Evolutionary conservation across 2,329 filamentous ascomycete genomes (phyloP).

Genomic region (Aspergillus japonicus): DNA sequence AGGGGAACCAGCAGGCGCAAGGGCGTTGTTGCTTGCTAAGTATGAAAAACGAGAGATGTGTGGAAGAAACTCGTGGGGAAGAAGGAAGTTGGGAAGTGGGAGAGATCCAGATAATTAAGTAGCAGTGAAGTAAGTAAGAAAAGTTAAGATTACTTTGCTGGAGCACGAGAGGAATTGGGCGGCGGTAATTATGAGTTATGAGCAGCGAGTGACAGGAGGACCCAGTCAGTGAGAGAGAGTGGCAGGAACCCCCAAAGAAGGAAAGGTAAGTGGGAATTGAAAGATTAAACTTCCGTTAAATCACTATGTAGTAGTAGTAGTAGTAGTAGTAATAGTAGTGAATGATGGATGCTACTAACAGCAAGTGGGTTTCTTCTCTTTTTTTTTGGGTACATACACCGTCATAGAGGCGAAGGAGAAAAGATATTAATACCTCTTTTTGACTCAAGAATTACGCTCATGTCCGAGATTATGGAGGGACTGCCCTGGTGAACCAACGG

Average conservation of each 20-base stretch:
- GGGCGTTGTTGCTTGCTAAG: background rate
- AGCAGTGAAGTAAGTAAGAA: slow-evolving; percentile 6
- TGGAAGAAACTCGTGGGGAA: background rate
- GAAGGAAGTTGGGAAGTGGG: background rate
- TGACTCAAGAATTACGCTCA: slow-evolving; percentile 1
- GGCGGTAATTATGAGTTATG: background rate
- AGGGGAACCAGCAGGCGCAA: background rate
- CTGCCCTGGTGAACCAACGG: slow-evolving; percentile 1
- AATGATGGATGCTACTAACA: slow-evolving; percentile 2
- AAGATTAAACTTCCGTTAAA: slow-evolving; percentile 8
- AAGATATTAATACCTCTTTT: slow-evolving; percentile 14
- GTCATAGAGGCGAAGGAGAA: slow-evolving; percentile 3
- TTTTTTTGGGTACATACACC: background rate
- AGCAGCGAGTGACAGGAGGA: background rate
- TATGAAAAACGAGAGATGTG: slow-evolving; percentile 2
- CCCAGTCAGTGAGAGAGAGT: too few relatives aligned
- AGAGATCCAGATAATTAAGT: slow-evolving; percentile 9
- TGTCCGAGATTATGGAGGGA: slow-evolving; percentile 1
- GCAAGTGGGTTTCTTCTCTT: background rate
- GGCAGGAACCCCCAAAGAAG: slow-evolving; percentile 1
- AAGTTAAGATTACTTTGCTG: background rate
- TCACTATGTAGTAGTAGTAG: background rate
- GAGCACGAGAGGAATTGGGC: too few relatives aligned
- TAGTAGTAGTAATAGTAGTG: background rate
- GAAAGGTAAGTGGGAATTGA: slow-evolving; percentile 1